Percentiles rank a stretch among this genome's conserved stretches.
These are phyloP conservation scores for Apophysomyces trapeziformis DNA, from an alignment of 371 early-diverging fungal genomes.

Conservation along the genomic window DNA sequence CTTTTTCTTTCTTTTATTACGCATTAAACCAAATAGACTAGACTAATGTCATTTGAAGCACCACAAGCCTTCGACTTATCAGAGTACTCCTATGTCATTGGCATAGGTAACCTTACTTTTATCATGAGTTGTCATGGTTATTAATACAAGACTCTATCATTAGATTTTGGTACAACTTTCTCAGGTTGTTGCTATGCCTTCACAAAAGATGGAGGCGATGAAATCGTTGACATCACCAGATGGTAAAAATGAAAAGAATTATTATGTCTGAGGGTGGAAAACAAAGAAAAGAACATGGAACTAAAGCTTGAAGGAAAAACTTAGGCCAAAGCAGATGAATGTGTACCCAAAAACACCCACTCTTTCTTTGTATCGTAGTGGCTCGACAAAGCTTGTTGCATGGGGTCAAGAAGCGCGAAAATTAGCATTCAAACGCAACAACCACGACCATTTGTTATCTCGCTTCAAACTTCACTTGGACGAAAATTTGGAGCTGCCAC, in stretches of 20 bases:
- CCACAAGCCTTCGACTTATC: slow-evolving; percentile 41
- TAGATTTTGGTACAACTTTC: slow-evolving; percentile 66
- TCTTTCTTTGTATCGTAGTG: slow-evolving; percentile 45
- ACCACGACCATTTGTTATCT: slow-evolving; percentile 42
- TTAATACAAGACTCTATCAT: neutral
- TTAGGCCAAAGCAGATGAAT: slow-evolving; percentile 52
- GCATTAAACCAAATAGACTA: slow-evolving; percentile 3
- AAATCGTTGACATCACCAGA: slow-evolving; percentile 53
- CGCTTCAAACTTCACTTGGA: slow-evolving; percentile 55
- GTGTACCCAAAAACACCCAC: slow-evolving; percentile 57
- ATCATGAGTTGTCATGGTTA: neutral
- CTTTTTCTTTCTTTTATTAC: slow-evolving; percentile 9
- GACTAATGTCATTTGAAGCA: slow-evolving; percentile 5
- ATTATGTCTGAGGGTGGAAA: neutral
- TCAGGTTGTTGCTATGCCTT: slow-evolving; percentile 59
- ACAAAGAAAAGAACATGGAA: too few species aligned
- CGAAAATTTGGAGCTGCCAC: slow-evolving; percentile 38
- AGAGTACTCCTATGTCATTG: slow-evolving; percentile 54
- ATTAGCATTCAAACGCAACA: slow-evolving; percentile 41
- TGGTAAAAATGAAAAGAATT: slow-evolving; percentile 31
- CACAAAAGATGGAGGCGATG: slow-evolving; percentile 52
- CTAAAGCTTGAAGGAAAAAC: neutral
- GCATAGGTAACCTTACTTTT: slow-evolving; percentile 41
- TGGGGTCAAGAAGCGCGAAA: slow-evolving; percentile 57
- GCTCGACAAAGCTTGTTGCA: slow-evolving; percentile 47